Conservation (phyloP, 1,139 yeast species). For the Petasospora rhodanensis region DNA sequence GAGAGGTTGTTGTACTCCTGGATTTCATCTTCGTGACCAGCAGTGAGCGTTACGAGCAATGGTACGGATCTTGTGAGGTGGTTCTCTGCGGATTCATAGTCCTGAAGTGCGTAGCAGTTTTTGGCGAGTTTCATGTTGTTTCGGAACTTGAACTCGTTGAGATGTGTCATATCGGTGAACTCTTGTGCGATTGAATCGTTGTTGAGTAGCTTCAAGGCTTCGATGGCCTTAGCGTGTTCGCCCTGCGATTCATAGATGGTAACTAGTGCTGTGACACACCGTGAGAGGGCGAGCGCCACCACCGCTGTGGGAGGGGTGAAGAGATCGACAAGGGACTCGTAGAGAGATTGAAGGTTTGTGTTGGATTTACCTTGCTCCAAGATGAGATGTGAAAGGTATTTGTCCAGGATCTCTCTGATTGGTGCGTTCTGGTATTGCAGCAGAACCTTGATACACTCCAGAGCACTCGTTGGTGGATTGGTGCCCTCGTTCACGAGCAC, state of each 20-base stretch:
- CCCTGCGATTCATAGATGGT: conserved; percentile 12
- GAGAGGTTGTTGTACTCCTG: conserved; percentile 11
- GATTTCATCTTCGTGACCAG: conserved; percentile 5
- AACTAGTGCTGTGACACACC: conserved; percentile 10
- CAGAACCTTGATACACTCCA: too few species aligned
- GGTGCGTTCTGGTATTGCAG: too few species aligned
- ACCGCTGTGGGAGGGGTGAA: conserved; percentile 21
- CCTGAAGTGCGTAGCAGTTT: conserved; percentile 9
- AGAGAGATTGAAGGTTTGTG: too few species aligned
- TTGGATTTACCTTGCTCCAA: too few species aligned
- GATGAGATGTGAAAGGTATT: too few species aligned
- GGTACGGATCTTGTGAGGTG: conserved; percentile 13
- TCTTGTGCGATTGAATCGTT: conserved; percentile 17
- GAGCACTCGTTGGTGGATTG: too few species aligned
- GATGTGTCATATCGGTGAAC: conserved; percentile 10
- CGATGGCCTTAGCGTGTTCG: conserved; percentile 7
- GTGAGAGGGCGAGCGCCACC: conserved; percentile 12
- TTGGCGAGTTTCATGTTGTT: conserved; percentile 23
- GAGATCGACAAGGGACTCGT: conserved; percentile 9
- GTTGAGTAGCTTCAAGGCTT: conserved; percentile 12
- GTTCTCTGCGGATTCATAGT: conserved; percentile 15
- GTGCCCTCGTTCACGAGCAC: too few species aligned
- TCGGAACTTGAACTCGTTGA: conserved; percentile 15
- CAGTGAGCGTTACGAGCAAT: conserved; percentile 2
- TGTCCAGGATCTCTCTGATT: too few species aligned